These are phyloP conservation scores for Naganishia liquefaciens DNA, from an alignment of 1,284 basidiomycete species.

Conservation along the genomic window DNA sequence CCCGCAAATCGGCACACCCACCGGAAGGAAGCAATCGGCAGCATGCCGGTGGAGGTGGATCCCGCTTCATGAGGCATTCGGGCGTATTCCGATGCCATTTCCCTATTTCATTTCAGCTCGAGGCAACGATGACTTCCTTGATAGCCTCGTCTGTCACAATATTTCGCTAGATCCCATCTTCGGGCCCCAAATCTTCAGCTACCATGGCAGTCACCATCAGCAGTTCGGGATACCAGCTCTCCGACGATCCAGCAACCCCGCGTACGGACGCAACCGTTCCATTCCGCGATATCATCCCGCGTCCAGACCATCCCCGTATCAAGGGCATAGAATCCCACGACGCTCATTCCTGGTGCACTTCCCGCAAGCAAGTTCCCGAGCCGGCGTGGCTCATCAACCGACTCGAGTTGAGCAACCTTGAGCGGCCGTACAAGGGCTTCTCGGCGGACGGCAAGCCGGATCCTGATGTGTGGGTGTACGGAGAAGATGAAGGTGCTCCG, in stretches of 20 bases:
- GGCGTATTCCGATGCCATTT: not conserved
- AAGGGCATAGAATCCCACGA: constrained; percentile 42
- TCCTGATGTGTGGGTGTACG: constrained; percentile 39
- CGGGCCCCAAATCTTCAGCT: not conserved
- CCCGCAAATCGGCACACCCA: not conserved
- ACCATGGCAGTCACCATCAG: constrained; percentile 5
- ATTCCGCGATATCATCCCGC: constrained; percentile 45
- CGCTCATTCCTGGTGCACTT: constrained; percentile 43
- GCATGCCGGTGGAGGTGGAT: no score
- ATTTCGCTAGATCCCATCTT: no score
- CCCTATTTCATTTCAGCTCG: not conserved
- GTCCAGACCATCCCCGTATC: constrained; percentile 46
- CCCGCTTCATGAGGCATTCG: not conserved
- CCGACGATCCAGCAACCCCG: constrained; percentile 44
- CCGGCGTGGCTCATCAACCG: constrained; percentile 49
- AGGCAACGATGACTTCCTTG: not conserved
- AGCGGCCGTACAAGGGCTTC: constrained; percentile 44
- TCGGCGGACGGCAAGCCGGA: constrained; percentile 43
- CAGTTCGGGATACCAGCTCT: constrained; percentile 26
- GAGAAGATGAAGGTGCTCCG: constrained; percentile 46
- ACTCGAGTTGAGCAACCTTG: constrained; percentile 42
- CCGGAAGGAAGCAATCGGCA: constrained; percentile 3
- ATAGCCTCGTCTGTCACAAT: no score
- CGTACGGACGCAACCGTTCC: constrained; percentile 44
- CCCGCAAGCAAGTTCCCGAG: constrained; percentile 41